phyloP scores from a whole-genome alignment of 768 basidiomycete species.

The Baorangia bicolor region DNA sequence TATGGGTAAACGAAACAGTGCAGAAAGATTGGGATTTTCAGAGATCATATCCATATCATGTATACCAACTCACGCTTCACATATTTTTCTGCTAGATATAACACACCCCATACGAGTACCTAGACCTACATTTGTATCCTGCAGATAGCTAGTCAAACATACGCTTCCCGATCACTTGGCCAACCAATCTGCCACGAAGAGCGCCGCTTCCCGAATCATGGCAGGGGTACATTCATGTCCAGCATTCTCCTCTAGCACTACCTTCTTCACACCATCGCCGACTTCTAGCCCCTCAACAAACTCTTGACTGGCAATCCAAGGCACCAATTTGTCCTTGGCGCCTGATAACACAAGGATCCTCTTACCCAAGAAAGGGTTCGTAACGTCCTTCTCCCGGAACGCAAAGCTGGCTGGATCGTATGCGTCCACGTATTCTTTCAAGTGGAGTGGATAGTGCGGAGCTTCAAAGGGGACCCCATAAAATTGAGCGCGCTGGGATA shows the following conservation, averaged over 20 bases:
- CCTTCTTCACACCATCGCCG: constrained; percentile 57
- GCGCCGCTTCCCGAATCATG: constrained; percentile 54
- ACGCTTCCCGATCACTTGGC: constrained; percentile 9
- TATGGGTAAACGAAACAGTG: constrained; percentile 33
- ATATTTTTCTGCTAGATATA: background rate
- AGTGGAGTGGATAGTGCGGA: constrained; percentile 56
- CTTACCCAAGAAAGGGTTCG: constrained; percentile 69
- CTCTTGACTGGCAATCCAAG: constrained; percentile 52
- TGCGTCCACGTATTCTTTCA: constrained; percentile 46
- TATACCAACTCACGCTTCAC: background rate
- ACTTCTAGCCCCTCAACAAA: constrained; percentile 59
- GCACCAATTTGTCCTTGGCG: constrained; percentile 62
- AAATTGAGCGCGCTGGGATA: constrained; percentile 52
- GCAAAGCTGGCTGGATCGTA: constrained; percentile 47
- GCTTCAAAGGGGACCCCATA: constrained; percentile 43
- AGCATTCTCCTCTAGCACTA: constrained; percentile 50
- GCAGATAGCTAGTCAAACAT: background rate
- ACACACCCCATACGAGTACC: too few species aligned
- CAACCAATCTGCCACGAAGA: constrained; percentile 29
- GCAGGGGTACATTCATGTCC: constrained; percentile 62
- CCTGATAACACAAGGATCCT: constrained; percentile 74
- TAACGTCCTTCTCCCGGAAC: constrained; percentile 35
- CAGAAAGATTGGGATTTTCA: background rate
- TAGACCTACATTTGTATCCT: constrained; percentile 2
- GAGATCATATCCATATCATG: background rate